Evolutionary conservation across 495 filamentous ascomycete genomes (phyloP).

Genomic region (Neurospora sp.): DNA sequence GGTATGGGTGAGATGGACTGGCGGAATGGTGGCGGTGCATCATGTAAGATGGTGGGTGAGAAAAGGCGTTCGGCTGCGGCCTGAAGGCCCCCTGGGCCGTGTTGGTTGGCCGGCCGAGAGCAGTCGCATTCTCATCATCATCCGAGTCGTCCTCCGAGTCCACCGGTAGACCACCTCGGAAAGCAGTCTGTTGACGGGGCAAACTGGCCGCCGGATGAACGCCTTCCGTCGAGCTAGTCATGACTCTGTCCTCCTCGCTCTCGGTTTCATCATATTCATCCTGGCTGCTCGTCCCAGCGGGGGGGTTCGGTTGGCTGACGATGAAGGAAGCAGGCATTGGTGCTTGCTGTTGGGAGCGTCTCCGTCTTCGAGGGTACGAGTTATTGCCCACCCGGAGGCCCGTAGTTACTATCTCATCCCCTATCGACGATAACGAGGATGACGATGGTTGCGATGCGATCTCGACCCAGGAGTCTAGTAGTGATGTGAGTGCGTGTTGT

Average conservation of each 20-base stretch:
- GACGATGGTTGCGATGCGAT: conserved; percentile 83
- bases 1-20: conserved; percentile 32
- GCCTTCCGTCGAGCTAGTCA: conserved; percentile 80
- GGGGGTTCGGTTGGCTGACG: conserved; percentile 29
- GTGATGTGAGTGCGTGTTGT: conserved; percentile 25
- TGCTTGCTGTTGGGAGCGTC: conserved; percentile 42
- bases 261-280: conserved; percentile 63
- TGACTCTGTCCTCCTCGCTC: conserved; percentile 57
- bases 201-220: conserved; percentile 29
- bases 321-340: conserved; percentile 23
- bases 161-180: conserved; percentile 3
- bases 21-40: conserved; percentile 36
- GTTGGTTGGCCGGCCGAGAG: conserved; percentile 51
- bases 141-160: conserved; percentile 25
- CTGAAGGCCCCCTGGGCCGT: conserved; percentile 48
- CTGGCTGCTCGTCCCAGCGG: conserved; percentile 64
- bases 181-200: conserved; percentile 10
- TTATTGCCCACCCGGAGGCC: conserved; percentile 61
- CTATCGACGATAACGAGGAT: conserved; percentile 82
- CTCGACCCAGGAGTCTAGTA: conserved; percentile 91
- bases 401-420: conserved; percentile 80
- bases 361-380: conserved; percentile 42
- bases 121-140: conserved; percentile 73
- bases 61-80: conserved; percentile 83
- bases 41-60: conserved; percentile 61